Evolutionary conservation across 108 stramenopile genomes (phyloP), one percentile per base, ranked within the genome.

Genomic region (Nitzschia inconspicua): DNA sequence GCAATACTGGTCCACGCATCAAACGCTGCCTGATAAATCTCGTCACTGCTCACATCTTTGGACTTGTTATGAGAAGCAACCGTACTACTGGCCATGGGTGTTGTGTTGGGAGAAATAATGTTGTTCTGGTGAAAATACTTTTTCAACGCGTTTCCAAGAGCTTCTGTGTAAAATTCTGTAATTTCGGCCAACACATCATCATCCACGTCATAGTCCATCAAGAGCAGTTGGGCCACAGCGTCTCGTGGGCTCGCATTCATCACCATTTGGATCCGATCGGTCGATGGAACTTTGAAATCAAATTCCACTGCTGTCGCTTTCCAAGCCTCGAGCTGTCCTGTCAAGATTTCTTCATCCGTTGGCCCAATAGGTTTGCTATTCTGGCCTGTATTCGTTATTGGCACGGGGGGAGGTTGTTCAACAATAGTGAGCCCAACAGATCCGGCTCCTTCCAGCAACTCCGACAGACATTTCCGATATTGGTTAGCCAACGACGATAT

Each of bases 1-100:
- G 78, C 73, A 3, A 67, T 57, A 13, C 49, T 59, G 13, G 47
- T 60, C 77, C 77, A 79, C 3, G 67, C 57, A 39, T 65, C 67
- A 48, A 63, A 68, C 3, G 58, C 66, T 7, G 59, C 62, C 24
- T 64, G 42, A 36, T 32, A 73, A 16, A 79, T 16, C 43, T 68
- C 58, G 34, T 69, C 72, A 27, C 44, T 32, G 27, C 44, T 53
- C n/a, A 50, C 26, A 20, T 54, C 29, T 16, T 57, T 64, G 13
- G 63, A 34, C n/a, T 23, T 34, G 7, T 13, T 10, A 2, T 30
- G n/a, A 14, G 37, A 18, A 26, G 29, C 39, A 3, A 9, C 26
- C 16, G 10, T 42, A 8, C 6, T 1, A 28, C 39, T 0, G 14
- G 22, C 39, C 39, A 0, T 16, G 3, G 19, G 32, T n/a, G 46